A percentile compares a stretch with the other conserved stretches of the same genome.
Evolutionary conservation across 1,139 yeast genomes (phyloP).

Genomic region (Pneumocystis wakefieldiae): DNA sequence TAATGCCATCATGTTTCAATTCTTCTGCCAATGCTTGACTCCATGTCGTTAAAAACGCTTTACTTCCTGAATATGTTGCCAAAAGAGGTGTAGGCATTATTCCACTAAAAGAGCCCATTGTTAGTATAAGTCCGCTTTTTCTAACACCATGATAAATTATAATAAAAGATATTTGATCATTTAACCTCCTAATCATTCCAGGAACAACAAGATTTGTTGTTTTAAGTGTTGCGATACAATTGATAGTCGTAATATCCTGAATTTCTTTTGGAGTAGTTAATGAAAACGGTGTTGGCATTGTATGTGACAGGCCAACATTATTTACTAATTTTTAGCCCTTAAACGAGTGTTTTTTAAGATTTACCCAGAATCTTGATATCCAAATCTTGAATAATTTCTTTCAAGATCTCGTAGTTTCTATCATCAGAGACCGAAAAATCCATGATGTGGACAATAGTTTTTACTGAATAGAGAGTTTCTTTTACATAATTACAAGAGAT

Average conservation of each 20-base stretch:
- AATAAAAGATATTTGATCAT: neutral
- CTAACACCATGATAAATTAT: slow-evolving; percentile 13
- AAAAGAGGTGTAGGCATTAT: slow-evolving; percentile 80
- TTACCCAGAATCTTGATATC: slow-evolving; percentile 45
- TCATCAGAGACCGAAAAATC: slow-evolving; percentile 53
- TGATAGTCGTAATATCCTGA: slow-evolving; percentile 65
- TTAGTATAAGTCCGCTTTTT: slow-evolving; percentile 57
- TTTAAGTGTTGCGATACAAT: slow-evolving; percentile 69
- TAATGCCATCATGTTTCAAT: slow-evolving; percentile 49
- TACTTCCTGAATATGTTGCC: slow-evolving; percentile 92
- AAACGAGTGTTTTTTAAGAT: neutral
- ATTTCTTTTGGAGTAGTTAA: slow-evolving; percentile 66
- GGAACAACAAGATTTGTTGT: slow-evolving; percentile 71
- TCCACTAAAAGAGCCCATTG: slow-evolving; percentile 97
- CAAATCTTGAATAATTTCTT: slow-evolving; percentile 34
- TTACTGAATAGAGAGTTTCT: slow-evolving; percentile 40
- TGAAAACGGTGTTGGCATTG: slow-evolving; percentile 83
- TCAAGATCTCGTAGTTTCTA: slow-evolving; percentile 40
- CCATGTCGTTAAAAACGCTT: slow-evolving; percentile 90
- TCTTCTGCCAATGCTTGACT: slow-evolving; percentile 82
- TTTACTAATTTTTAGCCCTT: slow-evolving; percentile 30
- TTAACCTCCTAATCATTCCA: slow-evolving; percentile 32
- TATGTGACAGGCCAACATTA: slow-evolving; percentile 89
- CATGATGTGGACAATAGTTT: slow-evolving; percentile 55
- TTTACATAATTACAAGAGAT: neutral